Conservation (phyloP, 768 basidiomycete species). For the Grammothele lineata region DNA sequence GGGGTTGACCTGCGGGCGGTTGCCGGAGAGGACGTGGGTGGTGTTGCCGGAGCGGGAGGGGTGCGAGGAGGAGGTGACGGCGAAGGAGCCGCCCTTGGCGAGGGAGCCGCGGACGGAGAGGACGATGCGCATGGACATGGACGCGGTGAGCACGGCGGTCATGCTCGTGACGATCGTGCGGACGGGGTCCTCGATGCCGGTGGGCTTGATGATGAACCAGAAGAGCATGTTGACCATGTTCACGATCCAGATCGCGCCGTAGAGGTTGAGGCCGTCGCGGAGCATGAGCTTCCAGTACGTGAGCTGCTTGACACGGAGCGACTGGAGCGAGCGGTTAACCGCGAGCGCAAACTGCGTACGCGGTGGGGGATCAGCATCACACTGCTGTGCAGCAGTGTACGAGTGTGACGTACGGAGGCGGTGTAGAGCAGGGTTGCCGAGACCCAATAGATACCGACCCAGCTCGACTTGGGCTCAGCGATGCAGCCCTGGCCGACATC, state of each 20-base stretch:
- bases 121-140: slow-evolving; percentile 85
- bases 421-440: slow-evolving; percentile 71
- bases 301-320: slow-evolving; percentile 53
- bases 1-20: slow-evolving; percentile 16
- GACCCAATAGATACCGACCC: slow-evolving; percentile 87
- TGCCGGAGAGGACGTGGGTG: slow-evolving; percentile 27
- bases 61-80: slow-evolving; percentile 27
- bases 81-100: slow-evolving; percentile 65
- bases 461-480: slow-evolving; percentile 72
- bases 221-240: slow-evolving; percentile 83
- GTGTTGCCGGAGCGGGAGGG: slow-evolving; percentile 26
- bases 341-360: slow-evolving; percentile 51
- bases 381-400: slow-evolving; percentile 3
- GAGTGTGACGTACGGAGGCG: slow-evolving; percentile 47
- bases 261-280: slow-evolving; percentile 84
- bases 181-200: slow-evolving; percentile 57
- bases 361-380: background rate
- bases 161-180: slow-evolving; percentile 82
- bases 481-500: slow-evolving; percentile 79
- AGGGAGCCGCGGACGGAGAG: slow-evolving; percentile 79
- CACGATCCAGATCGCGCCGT: slow-evolving; percentile 74
- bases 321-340: slow-evolving; percentile 52
- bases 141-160: slow-evolving; percentile 82
- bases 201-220: slow-evolving; percentile 80
- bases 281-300: slow-evolving; percentile 84